Percentiles rank a stretch among this genome's conserved stretches.
phyloP scores from a whole-genome alignment of 202 grass and related monocot genomes.

The Hordeum pubiflorum region DNA sequence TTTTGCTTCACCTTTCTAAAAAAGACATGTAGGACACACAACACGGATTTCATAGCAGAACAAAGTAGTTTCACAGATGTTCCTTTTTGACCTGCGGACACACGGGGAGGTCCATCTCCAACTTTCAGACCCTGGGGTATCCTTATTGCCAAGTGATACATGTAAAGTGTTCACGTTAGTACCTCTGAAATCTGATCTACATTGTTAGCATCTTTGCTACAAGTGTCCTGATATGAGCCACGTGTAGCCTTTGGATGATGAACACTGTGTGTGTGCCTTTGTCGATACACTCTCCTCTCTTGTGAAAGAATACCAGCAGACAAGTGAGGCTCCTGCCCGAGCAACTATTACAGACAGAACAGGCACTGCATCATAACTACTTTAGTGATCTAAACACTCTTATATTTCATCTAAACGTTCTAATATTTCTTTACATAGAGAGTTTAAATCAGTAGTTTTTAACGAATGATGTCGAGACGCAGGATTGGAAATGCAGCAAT shows the following conservation, averaged over 20 bases:
- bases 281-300: constrained; percentile 39
- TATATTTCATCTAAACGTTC: too few relatives aligned
- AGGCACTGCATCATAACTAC: background rate
- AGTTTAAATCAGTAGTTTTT: too few relatives aligned
- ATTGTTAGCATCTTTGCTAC: background rate
- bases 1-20: too few relatives aligned
- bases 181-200: background rate
- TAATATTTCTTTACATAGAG: too few relatives aligned
- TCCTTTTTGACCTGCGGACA: background rate
- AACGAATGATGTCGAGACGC: too few relatives aligned
- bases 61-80: too few relatives aligned
- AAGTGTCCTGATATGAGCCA: background rate
- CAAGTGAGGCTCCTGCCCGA: background rate
- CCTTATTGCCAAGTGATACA: too few relatives aligned
- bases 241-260: constrained; percentile 41
- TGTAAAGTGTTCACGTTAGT: too few relatives aligned
- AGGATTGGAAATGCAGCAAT: too few relatives aligned
- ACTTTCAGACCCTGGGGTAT: too few relatives aligned
- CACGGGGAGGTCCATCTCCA: background rate
- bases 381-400: background rate
- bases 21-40: too few relatives aligned
- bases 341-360: constrained; percentile 23
- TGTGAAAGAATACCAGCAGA: constrained; percentile 32
- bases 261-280: constrained; percentile 4
- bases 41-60: too few relatives aligned